A percentile compares a stretch with the other conserved stretches of the same genome.
phyloP scores from a whole-genome alignment of 352 stramenopile genomes.

The Phytophthora brassicae region DNA sequence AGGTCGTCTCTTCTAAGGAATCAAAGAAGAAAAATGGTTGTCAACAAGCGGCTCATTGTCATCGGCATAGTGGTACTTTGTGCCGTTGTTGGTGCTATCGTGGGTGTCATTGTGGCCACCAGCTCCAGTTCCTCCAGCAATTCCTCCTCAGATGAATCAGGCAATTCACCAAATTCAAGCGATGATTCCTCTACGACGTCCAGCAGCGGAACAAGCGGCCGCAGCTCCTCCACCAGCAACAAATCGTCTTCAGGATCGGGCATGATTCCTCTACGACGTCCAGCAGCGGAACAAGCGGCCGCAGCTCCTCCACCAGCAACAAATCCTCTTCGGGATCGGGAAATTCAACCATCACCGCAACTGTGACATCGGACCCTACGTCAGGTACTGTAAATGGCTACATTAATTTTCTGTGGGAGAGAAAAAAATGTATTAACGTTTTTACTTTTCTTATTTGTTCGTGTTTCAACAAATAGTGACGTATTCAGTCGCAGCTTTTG shows the following conservation, averaged over 20 bases:
- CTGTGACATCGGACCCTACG: conserved; percentile 33
- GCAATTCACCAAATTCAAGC: conserved; percentile 8
- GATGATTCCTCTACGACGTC: conserved; percentile 6
- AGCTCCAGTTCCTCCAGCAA: conserved; percentile 35
- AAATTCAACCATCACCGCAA: conserved; percentile 20
- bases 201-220: conserved; percentile 5
- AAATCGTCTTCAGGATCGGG: conserved; percentile 19
- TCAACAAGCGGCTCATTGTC: conserved; percentile 51
- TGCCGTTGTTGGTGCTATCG: conserved; percentile 44
- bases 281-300: conserved; percentile 5
- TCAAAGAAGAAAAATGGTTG: conserved; percentile 7
- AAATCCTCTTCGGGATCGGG: conserved; percentile 13
- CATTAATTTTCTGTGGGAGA: background rate
- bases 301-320: conserved; percentile 20
- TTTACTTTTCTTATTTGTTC: too few relatives aligned
- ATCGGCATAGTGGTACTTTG: conserved; percentile 47
- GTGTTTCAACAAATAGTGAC: conserved; percentile 18
- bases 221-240: conserved; percentile 20
- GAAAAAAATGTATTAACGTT: background rate
- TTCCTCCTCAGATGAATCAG: conserved; percentile 26
- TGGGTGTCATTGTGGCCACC: conserved; percentile 47
- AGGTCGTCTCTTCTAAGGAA: background rate
- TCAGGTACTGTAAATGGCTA: conserved; percentile 15
- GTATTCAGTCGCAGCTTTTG: conserved; percentile 62
- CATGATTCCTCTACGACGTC: conserved; percentile 6